Evolutionary conservation across 306 rosid species (phyloP).

Genomic region (Quercus gilva): DNA sequence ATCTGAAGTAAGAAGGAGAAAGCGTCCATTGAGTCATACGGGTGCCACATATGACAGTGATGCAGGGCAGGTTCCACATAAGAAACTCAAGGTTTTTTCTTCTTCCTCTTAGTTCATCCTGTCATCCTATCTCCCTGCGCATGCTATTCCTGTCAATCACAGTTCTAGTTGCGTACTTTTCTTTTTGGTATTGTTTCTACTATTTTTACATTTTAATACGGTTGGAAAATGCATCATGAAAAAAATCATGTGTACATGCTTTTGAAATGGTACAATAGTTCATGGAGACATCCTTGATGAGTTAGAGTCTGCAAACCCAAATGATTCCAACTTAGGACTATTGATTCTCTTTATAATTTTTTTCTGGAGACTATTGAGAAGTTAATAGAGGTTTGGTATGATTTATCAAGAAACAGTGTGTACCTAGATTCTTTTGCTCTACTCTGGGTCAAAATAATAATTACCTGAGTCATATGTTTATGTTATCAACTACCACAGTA

Average conservation of each 20-base stretch:
- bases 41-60: conserved; percentile 26
- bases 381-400: neutral
- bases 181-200: conserved; percentile 5
- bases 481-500: neutral
- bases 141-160: conserved; percentile 30
- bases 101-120: conserved; percentile 25
- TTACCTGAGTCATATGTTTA: neutral
- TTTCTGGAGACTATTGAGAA: neutral
- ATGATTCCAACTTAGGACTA: neutral
- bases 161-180: conserved; percentile 5
- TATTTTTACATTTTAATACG: neutral
- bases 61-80: conserved; percentile 29
- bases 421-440: neutral
- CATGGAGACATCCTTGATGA: neutral
- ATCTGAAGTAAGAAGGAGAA: conserved; percentile 39
- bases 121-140: conserved; percentile 16
- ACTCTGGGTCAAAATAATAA: neutral
- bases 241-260: neutral
- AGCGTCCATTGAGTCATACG: conserved; percentile 11
- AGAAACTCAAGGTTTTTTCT: conserved; percentile 45
- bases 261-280: neutral
- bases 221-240: neutral
- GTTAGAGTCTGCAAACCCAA: neutral
- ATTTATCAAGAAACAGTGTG: neutral
- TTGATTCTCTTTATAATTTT: neutral